These are phyloP conservation scores for Dovyalis caffra DNA, from an alignment of 345 rosid species.

Conservation along the genomic window DNA sequence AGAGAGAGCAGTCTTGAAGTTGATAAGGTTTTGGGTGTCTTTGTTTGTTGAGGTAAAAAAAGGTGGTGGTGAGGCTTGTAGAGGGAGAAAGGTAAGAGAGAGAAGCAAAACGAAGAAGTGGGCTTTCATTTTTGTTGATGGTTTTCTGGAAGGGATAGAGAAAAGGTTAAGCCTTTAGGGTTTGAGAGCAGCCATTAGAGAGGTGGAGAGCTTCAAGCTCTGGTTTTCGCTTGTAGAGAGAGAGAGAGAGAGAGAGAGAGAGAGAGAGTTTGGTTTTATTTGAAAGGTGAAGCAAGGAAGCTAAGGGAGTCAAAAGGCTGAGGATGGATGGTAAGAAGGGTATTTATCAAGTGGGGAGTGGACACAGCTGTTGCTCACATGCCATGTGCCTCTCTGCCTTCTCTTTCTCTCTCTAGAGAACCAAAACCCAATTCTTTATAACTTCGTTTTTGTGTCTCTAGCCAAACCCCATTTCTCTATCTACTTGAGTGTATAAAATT, in stretches of 20 bases:
- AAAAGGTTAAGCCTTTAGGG: neutral
- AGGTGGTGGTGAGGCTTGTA: constrained; percentile 5
- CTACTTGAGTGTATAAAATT: constrained; percentile 11
- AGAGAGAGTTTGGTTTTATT: constrained; percentile 14
- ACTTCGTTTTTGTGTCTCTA: constrained; percentile 14
- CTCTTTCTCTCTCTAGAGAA: neutral
- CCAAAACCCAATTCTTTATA: constrained; percentile 1
- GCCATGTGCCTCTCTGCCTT: constrained; percentile 58
- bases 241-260: constrained; percentile 17
- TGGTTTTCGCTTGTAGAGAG: neutral
- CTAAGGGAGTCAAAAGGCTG: constrained; percentile 38
- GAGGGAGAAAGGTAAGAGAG: constrained; percentile 3
- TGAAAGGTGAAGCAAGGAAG: constrained; percentile 31
- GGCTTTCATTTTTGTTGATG: constrained; percentile 12
- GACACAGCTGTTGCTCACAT: constrained; percentile 90
- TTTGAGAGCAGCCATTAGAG: constrained; percentile 17
- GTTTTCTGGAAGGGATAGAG: neutral
- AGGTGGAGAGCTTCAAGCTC: constrained; percentile 4
- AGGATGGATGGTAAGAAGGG: constrained; percentile 46
- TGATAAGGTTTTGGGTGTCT: constrained; percentile 58
- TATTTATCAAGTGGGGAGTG: constrained; percentile 61
- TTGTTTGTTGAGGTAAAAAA: constrained; percentile 6
- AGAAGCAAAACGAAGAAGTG: constrained; percentile 2
- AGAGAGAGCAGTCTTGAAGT: constrained; percentile 53
- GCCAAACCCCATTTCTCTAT: neutral